phyloP scores from a whole-genome alignment of 1,284 basidiomycete species.

The Kwoniella shivajii region DNA sequence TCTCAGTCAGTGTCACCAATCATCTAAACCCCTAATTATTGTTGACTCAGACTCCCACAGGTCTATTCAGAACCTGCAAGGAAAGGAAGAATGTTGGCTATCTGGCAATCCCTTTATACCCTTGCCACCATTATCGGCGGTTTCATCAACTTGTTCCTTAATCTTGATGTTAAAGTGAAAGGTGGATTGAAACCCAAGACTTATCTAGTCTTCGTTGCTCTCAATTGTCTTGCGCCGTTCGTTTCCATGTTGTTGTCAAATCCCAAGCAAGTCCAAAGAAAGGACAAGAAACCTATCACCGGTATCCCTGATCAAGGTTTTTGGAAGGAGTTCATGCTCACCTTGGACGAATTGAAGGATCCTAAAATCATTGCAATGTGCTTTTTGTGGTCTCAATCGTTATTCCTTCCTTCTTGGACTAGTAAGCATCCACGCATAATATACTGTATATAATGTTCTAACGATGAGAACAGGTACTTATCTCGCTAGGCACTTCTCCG shows the following conservation, averaged over 20 bases:
- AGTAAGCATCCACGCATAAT: not conserved
- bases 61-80: slow-evolving; percentile 42
- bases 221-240: slow-evolving; percentile 48
- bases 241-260: slow-evolving; percentile 41
- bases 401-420: slow-evolving; percentile 40
- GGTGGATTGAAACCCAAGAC: slow-evolving; percentile 49
- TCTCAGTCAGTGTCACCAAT: slow-evolving; percentile 7
- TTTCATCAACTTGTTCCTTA: slow-evolving; percentile 51
- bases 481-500: slow-evolving; percentile 35
- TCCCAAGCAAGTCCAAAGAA: slow-evolving; percentile 50
- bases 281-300: slow-evolving; percentile 46
- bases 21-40: not conserved
- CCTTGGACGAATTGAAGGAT: slow-evolving; percentile 31
- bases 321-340: slow-evolving; percentile 34
- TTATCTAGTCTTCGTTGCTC: slow-evolving; percentile 53
- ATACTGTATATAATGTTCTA: not conserved
- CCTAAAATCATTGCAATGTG: slow-evolving; percentile 21
- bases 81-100: slow-evolving; percentile 43
- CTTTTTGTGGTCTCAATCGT: slow-evolving; percentile 23
- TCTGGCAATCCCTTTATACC: slow-evolving; percentile 49
- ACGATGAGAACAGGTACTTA: slow-evolving; percentile 18
- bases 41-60: slow-evolving; percentile 3
- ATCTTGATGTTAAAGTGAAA: slow-evolving; percentile 33
- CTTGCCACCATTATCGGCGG: slow-evolving; percentile 47
- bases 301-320: slow-evolving; percentile 26